Base-by-base conservation (phyloP, 1,284 basidiomycete genomes). In the Rhodotorula sp. region DNA sequence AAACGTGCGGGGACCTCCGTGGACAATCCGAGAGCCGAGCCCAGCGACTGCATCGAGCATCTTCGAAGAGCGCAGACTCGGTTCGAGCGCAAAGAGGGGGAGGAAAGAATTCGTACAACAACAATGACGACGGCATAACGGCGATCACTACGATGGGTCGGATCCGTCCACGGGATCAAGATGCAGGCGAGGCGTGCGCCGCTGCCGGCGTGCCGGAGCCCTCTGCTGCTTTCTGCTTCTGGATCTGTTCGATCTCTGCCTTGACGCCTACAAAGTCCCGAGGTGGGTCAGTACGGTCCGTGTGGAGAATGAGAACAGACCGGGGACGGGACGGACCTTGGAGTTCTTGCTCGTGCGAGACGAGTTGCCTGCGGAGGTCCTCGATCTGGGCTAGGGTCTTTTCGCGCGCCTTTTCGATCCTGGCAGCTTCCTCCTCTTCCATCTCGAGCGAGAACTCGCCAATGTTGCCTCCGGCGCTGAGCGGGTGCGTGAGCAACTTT, bases 341-440 rank as follows among this genome's bases (percentile, higher is more conserved):
- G 31, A 82, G 65, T 65, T 79, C 77, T 66, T 77, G 78, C 49
- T 82, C 81, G 8, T 77, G 74, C 62, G 68, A 75, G 43, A 82
- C 79, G 12, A 82, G 74, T 73, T 76, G 77, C 29, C 76, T 68
- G 15, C 81, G 70, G 26, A 80, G 75, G 34, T 72, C 71, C 52
- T 82, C 81, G 21, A 82, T 79, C 72, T 82, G 79, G 15, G 75
- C 74, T 20, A 80, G 74, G 47, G 96, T 85, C 39, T 85, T 83
- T 77, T 89, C 89, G 61, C 88, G 84, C 6, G 91, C 93, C 64
- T 87, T 86, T 65, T 95, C 92, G 64, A 98, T 81, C 64, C 91
- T 83, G 51, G 91, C 90, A 5, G 85, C 86, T 80, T 98, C 96
- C 68, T 91, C 91, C 80, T 86, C 90, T 82, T 91, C 92, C 91